Evolutionary conservation across 768 basidiomycete genomes (phyloP).

Genomic region (Coprinopsis marcescibilis): DNA sequence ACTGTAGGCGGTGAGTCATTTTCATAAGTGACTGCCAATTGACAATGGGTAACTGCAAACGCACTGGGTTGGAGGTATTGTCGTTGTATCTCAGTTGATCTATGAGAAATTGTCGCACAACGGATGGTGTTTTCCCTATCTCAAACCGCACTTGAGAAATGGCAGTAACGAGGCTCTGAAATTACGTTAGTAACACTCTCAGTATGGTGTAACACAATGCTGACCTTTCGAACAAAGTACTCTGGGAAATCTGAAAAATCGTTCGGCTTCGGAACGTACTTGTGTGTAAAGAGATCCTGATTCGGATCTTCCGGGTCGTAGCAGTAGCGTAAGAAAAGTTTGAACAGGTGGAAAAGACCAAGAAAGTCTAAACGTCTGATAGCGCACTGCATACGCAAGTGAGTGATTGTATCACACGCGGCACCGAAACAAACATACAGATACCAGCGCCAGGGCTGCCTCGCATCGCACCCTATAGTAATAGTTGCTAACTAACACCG

Average conservation of each 20-base stretch:
- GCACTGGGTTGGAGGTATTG: slow-evolving; percentile 83
- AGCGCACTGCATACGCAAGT: slow-evolving; percentile 58
- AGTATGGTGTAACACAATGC: slow-evolving; percentile 14
- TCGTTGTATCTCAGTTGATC: slow-evolving; percentile 95
- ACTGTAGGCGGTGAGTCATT: slow-evolving; percentile 58
- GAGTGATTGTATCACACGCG: slow-evolving; percentile 9
- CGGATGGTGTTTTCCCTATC: slow-evolving; percentile 78
- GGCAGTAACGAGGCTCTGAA: slow-evolving; percentile 70
- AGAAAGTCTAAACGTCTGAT: slow-evolving; percentile 76
- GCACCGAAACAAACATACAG: slow-evolving; percentile 42
- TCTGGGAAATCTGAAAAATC: slow-evolving; percentile 89
- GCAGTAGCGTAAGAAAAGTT: slow-evolving; percentile 85
- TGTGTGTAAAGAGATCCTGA: slow-evolving; percentile 80
- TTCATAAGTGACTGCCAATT: background rate
- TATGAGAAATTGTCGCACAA: slow-evolving; percentile 83
- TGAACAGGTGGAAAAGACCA: slow-evolving; percentile 93
- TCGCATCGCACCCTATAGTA: slow-evolving; percentile 95
- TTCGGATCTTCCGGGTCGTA: slow-evolving; percentile 81
- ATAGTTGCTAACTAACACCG: slow-evolving; percentile 91
- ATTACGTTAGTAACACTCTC: slow-evolving; percentile 1
- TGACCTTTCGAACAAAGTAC: slow-evolving; percentile 92
- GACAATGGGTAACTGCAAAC: slow-evolving; percentile 20
- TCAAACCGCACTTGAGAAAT: slow-evolving; percentile 85
- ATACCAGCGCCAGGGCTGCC: slow-evolving; percentile 79
- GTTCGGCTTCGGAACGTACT: slow-evolving; percentile 92